These are phyloP conservation scores for Aspergillus brunneoviolaceus DNA, from an alignment of 2,329 filamentous ascomycete species.

Conservation along the genomic window DNA sequence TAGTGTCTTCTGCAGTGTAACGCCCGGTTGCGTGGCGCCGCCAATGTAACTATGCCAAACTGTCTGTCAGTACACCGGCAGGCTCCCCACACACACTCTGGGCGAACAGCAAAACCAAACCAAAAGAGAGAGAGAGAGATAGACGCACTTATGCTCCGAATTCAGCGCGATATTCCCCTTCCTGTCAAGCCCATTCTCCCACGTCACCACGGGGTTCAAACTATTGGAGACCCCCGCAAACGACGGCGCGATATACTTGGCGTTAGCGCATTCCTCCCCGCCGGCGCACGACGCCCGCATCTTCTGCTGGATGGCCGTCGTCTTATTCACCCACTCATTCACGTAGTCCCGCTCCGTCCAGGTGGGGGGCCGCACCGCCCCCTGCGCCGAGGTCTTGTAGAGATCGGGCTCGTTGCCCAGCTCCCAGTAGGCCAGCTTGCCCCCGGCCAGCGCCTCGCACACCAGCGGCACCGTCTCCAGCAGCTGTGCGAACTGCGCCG, in stretches of 20 bases:
- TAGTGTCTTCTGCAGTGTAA: constrained; percentile 62
- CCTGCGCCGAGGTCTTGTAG: constrained; percentile 54
- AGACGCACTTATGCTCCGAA: constrained; percentile 7
- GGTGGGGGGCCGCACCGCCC: constrained; percentile 18
- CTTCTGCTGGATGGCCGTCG: neutral
- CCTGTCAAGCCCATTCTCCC: constrained; percentile 2
- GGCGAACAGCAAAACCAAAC: too few relatives aligned
- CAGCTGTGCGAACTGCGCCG: neutral
- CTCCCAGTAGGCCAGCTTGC: constrained; percentile 58
- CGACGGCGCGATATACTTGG: constrained; percentile 3
- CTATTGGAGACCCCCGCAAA: constrained; percentile 4
- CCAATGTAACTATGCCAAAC: constrained; percentile 57
- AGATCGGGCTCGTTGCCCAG: constrained; percentile 67
- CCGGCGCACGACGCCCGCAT: neutral
- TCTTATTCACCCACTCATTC: constrained; percentile 7
- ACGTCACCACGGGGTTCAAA: constrained; percentile 8
- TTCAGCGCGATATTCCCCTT: constrained; percentile 5
- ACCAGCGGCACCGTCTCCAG: constrained; percentile 53
- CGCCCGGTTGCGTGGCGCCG: constrained; percentile 58
- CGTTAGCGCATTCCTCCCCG: neutral
- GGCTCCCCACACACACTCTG: neutral
- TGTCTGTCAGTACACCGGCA: constrained; percentile 38
- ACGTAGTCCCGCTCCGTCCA: constrained; percentile 7
- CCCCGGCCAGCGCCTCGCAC: constrained; percentile 55
- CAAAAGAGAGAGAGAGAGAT: neutral